A percentile compares a stretch with the other conserved stretches of the same genome.
Evolutionary conservation across 352 stramenopile genomes (phyloP).

Genomic region (Phytophthora pinifolia): DNA sequence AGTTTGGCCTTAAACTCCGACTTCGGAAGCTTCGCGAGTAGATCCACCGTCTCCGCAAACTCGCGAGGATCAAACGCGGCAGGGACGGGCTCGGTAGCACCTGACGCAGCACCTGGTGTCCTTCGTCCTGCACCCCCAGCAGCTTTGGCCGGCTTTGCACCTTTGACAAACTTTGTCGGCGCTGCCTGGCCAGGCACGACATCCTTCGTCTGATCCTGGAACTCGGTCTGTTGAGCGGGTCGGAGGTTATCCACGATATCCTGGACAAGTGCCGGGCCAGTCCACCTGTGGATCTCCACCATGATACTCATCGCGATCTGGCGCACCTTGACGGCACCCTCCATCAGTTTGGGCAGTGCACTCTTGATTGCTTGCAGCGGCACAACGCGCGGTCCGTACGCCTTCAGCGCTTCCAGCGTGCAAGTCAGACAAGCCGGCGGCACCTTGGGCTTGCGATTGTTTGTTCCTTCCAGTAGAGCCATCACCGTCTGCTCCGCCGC

Average conservation of each 20-base stretch:
- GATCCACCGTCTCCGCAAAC: slow-evolving; percentile 84
- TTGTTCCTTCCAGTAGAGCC: slow-evolving; percentile 79
- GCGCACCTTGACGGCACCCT: slow-evolving; percentile 84
- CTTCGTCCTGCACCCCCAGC: slow-evolving; percentile 15
- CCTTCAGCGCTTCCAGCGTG: slow-evolving; percentile 73
- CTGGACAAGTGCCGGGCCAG: slow-evolving; percentile 66
- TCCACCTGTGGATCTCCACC: slow-evolving; percentile 83
- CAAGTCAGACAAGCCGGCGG: slow-evolving; percentile 68
- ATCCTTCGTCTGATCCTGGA: slow-evolving; percentile 77
- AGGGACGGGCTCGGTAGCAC: slow-evolving; percentile 9
- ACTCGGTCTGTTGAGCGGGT: slow-evolving; percentile 84
- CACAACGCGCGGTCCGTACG: slow-evolving; percentile 76
- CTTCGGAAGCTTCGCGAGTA: slow-evolving; percentile 76
- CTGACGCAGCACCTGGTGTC: slow-evolving; percentile 8
- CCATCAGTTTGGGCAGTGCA: slow-evolving; percentile 65
- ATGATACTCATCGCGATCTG: slow-evolving; percentile 79
- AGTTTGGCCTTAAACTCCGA: slow-evolving; percentile 83
- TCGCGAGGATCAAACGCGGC: slow-evolving; percentile 73
- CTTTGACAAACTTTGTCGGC: slow-evolving; percentile 70
- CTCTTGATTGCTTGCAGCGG: slow-evolving; percentile 71
- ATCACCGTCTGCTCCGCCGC: slow-evolving; percentile 74
- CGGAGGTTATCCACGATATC: slow-evolving; percentile 82
- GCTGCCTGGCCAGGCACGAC: slow-evolving; percentile 60
- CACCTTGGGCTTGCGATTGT: slow-evolving; percentile 88
- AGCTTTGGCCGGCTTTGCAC: slow-evolving; percentile 42